Base-by-base conservation (phyloP, 2,329 filamentous ascomycete genomes). In the Bertia moriformis region DNA sequence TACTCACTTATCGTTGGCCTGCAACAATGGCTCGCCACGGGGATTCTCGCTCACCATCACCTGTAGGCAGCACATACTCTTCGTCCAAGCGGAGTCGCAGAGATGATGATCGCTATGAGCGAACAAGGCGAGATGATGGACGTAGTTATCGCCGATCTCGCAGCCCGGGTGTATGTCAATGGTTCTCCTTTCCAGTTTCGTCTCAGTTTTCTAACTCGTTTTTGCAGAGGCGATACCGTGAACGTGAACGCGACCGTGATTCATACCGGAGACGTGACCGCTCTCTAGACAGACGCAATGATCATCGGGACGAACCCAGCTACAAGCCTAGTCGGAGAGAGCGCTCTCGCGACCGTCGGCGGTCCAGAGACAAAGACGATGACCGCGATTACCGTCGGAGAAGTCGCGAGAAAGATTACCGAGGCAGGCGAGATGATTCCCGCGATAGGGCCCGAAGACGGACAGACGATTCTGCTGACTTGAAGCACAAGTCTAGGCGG, bases 1-100 rank as follows among this genome's bases (percentile, higher is more conserved):
- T 35, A 35, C 32, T 35, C 32, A 35, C 32, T 35, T 18, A 35
- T 17, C 15, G 53, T 62, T 61, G 58, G 63, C 65, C 54, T 61
- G 55, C 56, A 58, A 60, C 51, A 57, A 68, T 69, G 65, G 64
- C 64, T 62, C 63, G 65, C 59, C 62, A 65, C 57, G 65, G 65
- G 62, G 66, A 67, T 59, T 63, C 61, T 65, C 66, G 83, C 83
- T 89, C 83, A 88, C 84, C 83, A 83, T 86, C 81, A 78, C 82
- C 82, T 79, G 78, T 80, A 87, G 83, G 82, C 76, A 86, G 82
- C 71, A 78, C 83, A 57, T 71, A 73, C 61, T 78, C 76, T 61
- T 75, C 78, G 55, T 66, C 66, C 69, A 78, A 76, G 65, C 81
- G 75, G 64, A 73, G 62, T 54, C 71, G 69, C 51, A 71, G 76